phyloP scores from a whole-genome alignment of 768 basidiomycete genomes.

The Agrocybe chaxingu region DNA sequence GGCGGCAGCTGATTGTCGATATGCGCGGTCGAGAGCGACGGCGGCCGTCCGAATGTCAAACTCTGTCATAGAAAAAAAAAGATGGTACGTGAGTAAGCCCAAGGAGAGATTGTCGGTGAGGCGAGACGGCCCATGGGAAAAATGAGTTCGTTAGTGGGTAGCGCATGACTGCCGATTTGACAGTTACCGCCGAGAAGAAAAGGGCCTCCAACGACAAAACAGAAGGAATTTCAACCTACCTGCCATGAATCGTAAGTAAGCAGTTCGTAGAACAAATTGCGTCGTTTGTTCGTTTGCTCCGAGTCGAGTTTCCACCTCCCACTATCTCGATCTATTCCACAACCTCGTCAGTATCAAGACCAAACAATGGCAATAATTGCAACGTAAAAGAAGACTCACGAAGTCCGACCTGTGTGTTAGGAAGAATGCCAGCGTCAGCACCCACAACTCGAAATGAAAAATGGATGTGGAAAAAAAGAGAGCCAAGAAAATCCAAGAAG shows the following conservation, averaged over 20 bases:
- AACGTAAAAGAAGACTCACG: conserved; percentile 43
- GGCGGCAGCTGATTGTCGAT: conserved; percentile 54
- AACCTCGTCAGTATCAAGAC: conserved; percentile 5
- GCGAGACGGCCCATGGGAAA: not conserved
- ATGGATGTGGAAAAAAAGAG: conserved; percentile 1
- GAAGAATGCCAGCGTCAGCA: conserved; percentile 16
- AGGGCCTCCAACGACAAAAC: not conserved
- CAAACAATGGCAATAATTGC: not conserved
- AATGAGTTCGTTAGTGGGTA: too few species aligned
- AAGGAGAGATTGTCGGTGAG: not conserved
- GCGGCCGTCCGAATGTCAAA: conserved; percentile 68
- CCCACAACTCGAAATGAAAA: conserved; percentile 2
- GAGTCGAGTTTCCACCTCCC: conserved; percentile 58
- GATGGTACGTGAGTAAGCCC: not conserved
- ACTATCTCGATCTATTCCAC: conserved; percentile 57
- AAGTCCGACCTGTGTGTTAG: conserved; percentile 50
- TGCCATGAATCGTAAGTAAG: conserved; percentile 71
- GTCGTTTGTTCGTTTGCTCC: conserved; percentile 55
- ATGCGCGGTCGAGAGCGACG: conserved; percentile 57
- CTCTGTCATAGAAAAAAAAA: conserved; percentile 37
- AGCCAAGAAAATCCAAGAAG: too few species aligned
- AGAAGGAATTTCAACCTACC: conserved; percentile 32
- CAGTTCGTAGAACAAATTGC: conserved; percentile 63
- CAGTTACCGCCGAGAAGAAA: not conserved
- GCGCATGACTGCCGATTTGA: too few species aligned